Base-by-base conservation (phyloP, 192 early-diverging fungal genomes). In the Anaeromyces robustus region DNA sequence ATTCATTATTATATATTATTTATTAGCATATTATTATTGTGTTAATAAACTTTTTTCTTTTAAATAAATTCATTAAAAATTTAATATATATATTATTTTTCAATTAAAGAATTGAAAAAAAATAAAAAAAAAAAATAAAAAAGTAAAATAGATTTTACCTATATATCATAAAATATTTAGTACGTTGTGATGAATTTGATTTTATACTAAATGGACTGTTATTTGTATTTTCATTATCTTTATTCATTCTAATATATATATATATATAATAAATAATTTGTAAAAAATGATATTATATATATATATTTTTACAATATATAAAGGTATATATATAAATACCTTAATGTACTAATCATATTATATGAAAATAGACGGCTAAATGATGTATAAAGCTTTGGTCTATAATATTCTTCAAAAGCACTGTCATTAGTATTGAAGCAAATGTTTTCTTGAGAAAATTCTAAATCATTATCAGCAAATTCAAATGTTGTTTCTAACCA, bases 361-460 rank as follows among this genome's bases (percentile, higher is more conserved):
- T 88, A 93, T 2, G 94, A 91, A 87, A 97, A 97, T 29, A 97
- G 82, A 28, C 85, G 81, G 59, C 91, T 91, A 52, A 98, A 92
- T 0, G 92, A 90, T 0, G 95, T 96, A 79, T 93, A 92, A 34
- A 88, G 83, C 39, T 88, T 87, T 4, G 95, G 96, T 18, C 89
- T 88, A 83, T 97, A 99, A 84, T 97, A 97, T 82, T 96, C 94
- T 26, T 87, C 87, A 90, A 95, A 97, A 80, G 92, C 94, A 14
- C 86, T 90, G 52, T 91, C 89, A 28, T 82, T 29, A 30, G 84
- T 13, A 83, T 39, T 30, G 79, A 83, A 18, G 29, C 82, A 19
- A 80, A 80, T 28, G 26, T 59, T 29, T 81, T 78, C 26, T 77
- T 12, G 30, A 7, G 68, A 37, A 12, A 77, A 77, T 19, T 52